phyloP scores from a whole-genome alignment of 768 basidiomycete genomes.

The Podaxis pistillaris region DNA sequence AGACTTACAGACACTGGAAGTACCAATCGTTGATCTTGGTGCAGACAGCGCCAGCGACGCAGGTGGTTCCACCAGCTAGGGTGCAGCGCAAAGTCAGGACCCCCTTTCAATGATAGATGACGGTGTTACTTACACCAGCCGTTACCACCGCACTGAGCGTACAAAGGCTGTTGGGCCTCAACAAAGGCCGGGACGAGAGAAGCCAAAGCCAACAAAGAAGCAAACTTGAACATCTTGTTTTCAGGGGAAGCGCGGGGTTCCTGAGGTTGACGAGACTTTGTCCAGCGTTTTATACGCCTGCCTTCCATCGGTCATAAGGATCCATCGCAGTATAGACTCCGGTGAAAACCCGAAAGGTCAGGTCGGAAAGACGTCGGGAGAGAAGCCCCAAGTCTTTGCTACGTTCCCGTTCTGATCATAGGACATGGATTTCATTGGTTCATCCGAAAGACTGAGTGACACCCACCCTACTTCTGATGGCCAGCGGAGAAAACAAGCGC shows the following conservation, averaged over 20 bases:
- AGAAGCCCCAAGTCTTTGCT: conserved; percentile 11
- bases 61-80: conserved; percentile 38
- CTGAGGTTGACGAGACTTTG: conserved; percentile 10
- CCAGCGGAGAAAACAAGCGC: conserved; percentile 5
- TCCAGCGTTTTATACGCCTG: conserved; percentile 22
- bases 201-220: conserved; percentile 29
- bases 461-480: background rate
- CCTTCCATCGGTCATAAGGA: background rate
- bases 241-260: conserved; percentile 10
- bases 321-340: conserved; percentile 27
- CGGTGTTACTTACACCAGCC: conserved; percentile 41
- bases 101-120: conserved; percentile 21
- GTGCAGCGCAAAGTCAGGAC: background rate
- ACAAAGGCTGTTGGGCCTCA: conserved; percentile 40
- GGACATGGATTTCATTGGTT: conserved; percentile 26
- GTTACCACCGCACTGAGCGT: conserved; percentile 54
- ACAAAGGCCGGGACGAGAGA: conserved; percentile 35
- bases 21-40: conserved; percentile 34
- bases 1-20: conserved; percentile 40
- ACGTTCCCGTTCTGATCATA: conserved; percentile 24
- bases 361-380: conserved; percentile 29
- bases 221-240: conserved; percentile 45
- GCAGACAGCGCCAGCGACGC: conserved; percentile 37
- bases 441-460: conserved; percentile 21
- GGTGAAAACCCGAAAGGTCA: conserved; percentile 33